Percentiles rank a stretch among this genome's conserved stretches.
phyloP scores from a whole-genome alignment of 768 basidiomycete genomes.

The Symmetrospora coprosmae region DNA sequence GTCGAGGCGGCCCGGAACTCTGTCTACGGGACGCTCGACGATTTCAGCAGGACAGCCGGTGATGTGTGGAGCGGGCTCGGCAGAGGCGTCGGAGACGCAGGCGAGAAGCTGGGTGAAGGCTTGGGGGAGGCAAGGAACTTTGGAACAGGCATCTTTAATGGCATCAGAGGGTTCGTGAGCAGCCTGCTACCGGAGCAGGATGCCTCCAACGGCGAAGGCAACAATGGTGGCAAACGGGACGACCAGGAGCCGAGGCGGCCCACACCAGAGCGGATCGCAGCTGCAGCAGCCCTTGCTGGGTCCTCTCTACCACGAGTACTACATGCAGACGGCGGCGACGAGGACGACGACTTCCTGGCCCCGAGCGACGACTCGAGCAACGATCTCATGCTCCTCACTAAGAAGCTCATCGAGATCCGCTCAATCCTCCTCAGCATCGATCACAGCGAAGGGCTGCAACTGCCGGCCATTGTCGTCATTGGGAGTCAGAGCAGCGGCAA shows the following conservation, averaged over 20 bases:
- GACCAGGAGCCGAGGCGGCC: not conserved
- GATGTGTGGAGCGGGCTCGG: not conserved
- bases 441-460: slow-evolving; percentile 80
- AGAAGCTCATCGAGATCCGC: slow-evolving; percentile 89
- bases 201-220: too few species aligned
- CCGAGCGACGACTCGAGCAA: slow-evolving; percentile 45
- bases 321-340: not conserved
- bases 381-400: slow-evolving; percentile 81
- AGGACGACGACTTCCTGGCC: not conserved
- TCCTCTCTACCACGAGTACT: not conserved
- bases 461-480: slow-evolving; percentile 95
- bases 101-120: not conserved
- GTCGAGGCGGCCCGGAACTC: slow-evolving; percentile 10
- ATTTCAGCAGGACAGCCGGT: not conserved
- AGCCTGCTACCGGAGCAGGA: too few species aligned
- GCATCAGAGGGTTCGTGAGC: not conserved
- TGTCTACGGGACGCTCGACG: not conserved
- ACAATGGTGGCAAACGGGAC: not conserved
- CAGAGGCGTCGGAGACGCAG: not conserved
- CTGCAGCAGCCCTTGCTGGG: slow-evolving; percentile 2
- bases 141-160: not conserved
- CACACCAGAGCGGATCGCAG: not conserved
- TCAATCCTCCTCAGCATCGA: slow-evolving; percentile 90
- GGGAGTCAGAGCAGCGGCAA: slow-evolving; percentile 98
- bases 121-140: slow-evolving; percentile 3